These are phyloP conservation scores for Bassia scoparia DNA, from an alignment of 148 eudicot species.

Conservation along the genomic window DNA sequence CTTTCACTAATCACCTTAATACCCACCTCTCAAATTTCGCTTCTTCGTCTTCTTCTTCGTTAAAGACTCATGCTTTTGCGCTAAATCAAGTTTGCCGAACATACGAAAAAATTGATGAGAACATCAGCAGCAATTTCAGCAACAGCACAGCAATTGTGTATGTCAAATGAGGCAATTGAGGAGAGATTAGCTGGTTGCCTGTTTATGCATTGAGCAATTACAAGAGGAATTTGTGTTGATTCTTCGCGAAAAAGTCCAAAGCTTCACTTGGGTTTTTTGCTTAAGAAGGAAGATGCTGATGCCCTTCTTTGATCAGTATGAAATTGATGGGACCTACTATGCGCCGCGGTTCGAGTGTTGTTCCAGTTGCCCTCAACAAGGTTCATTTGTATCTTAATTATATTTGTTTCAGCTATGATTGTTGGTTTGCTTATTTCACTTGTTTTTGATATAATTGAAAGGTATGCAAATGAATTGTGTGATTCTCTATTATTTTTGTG, in stretches of 20 bases:
- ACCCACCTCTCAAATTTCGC: constrained; percentile 38
- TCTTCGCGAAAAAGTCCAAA: constrained; percentile 41
- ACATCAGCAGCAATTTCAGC: not conserved
- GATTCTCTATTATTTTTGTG: too few relatives aligned
- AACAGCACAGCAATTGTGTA: not conserved
- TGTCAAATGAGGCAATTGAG: constrained; percentile 54
- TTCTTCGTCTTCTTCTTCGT: constrained; percentile 15
- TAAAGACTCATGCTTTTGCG: constrained; percentile 31
- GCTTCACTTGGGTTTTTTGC: constrained; percentile 67
- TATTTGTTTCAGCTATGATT: not conserved
- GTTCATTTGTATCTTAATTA: constrained; percentile 32
- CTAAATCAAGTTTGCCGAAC: constrained; percentile 23
- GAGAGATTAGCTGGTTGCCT: constrained; percentile 74
- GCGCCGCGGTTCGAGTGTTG: constrained; percentile 66
- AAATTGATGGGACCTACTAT: constrained; percentile 52
- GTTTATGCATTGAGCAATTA: constrained; percentile 72
- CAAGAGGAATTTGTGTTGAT: constrained; percentile 69
- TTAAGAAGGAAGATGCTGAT: constrained; percentile 65
- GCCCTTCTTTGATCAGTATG: constrained; percentile 67
- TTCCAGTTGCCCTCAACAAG: constrained; percentile 71
- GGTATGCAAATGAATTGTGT: too few relatives aligned
- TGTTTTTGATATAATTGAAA: too few relatives aligned
- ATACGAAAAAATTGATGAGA: not conserved
- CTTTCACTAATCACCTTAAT: constrained; percentile 30
- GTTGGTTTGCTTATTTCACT: too few relatives aligned